Base-by-base conservation (phyloP, 192 early-diverging fungal species). In the Coemansia sp. region DNA sequence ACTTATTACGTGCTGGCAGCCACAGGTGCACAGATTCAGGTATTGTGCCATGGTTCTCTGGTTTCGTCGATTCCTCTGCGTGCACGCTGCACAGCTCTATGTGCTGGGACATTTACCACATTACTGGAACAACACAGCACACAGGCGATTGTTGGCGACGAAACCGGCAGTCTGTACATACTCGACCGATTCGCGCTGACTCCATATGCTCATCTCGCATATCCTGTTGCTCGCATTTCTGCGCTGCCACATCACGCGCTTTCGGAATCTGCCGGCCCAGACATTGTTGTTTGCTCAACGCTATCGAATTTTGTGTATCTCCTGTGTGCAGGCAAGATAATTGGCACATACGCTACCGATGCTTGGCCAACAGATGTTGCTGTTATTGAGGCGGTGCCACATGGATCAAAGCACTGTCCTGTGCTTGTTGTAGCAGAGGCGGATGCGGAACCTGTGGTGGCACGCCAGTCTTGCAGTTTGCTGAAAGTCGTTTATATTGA, bases 1-100 rank as follows among this genome's bases (percentile, higher is more conserved):
- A 77, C 79, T 17, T 70, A 59, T 62, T 82, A 82, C 44, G 71
- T 77, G 58, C 65, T 77, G 25, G 75, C 62, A 4, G 74, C 75
- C 43, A 64, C 54, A 10, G 74, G 71, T 9, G 25, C 61, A 38
- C 61, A 65, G 13, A 49, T 76, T 7, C 74, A 77, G 20, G 45
- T 82, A 10, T 65, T 82, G n/a, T 67, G 74, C 13, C 74, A 68
- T 5, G 74, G 71, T 11, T 42, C 50, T 4, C 65, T 68, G 1
- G 68, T 76, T 22, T 50, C 68, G 40, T 48, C 74, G 6, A 51
- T 82, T 14, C 65, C 71, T 2, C 40, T 73, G n/a, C 45, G 62
- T 11, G 46, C 65, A 25, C 70, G 67, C 2, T 70, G 68, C 46
- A 74, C 44, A n/a, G 43, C 65, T 10, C 45, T 82, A 51, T 71